phyloP scores from a whole-genome alignment of 2,329 filamentous ascomycete genomes.

The Neurospora sp. region DNA sequence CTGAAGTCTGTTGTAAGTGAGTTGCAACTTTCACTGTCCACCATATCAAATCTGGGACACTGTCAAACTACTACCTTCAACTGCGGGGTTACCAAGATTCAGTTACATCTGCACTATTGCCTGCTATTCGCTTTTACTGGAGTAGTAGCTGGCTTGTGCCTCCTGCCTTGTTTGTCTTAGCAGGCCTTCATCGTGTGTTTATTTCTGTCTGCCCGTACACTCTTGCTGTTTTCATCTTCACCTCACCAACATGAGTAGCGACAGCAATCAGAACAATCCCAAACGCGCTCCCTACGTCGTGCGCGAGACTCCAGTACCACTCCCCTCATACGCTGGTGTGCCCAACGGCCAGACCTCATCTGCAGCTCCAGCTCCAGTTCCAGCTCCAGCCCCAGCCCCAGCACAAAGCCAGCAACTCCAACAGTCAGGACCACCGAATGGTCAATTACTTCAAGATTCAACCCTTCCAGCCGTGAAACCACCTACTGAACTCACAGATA shows the following conservation, averaged over 20 bases:
- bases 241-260: not conserved
- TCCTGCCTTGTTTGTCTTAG: not conserved
- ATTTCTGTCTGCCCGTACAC: not conserved
- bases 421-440: not conserved
- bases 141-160: not conserved
- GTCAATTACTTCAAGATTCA: not conserved
- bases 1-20: not conserved
- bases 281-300: not conserved
- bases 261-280: not conserved
- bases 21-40: not conserved
- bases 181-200: not conserved
- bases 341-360: not conserved
- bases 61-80: not conserved
- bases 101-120: not conserved
- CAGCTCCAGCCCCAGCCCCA: not conserved
- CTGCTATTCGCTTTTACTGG: not conserved
- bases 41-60: not conserved
- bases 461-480: not conserved
- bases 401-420: not conserved
- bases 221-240: not conserved
- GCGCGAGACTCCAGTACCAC: not conserved
- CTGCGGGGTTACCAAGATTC: not conserved
- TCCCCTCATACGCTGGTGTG: not conserved
- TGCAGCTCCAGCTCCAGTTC: not conserved
- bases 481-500: not conserved